These are phyloP conservation scores for Aspergillus vadensis DNA, from an alignment of 2,329 filamentous ascomycete genomes.

Conservation along the genomic window DNA sequence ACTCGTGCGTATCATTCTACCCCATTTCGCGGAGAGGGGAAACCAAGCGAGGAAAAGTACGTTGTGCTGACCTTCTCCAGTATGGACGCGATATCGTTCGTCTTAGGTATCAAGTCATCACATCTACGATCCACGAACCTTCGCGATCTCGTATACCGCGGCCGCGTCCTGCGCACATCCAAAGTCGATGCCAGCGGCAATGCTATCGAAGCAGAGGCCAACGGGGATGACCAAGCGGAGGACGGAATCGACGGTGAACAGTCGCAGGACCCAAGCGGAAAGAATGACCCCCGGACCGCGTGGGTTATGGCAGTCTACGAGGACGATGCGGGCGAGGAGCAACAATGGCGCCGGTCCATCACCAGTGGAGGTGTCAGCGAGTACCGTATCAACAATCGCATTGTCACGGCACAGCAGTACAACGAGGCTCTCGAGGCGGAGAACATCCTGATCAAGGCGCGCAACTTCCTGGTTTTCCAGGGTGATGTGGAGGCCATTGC, in stretches of 20 bases:
- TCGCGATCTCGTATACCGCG: conserved; percentile 93
- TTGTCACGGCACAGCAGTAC: conserved; percentile 87
- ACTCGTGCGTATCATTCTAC: conserved; percentile 66
- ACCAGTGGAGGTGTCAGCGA: conserved; percentile 86
- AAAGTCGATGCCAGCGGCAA: conserved; percentile 87
- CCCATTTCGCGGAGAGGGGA: neutral
- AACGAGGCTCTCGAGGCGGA: conserved; percentile 89
- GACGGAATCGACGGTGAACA: conserved; percentile 60
- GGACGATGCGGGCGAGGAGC: conserved; percentile 92
- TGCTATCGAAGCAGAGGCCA: conserved; percentile 63
- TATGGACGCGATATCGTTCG: conserved; percentile 99
- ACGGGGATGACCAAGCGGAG: conserved; percentile 62
- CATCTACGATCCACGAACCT: conserved; percentile 92
- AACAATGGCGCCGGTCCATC: conserved; percentile 94
- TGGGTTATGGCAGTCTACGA: conserved; percentile 99
- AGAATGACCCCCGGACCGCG: conserved; percentile 83
- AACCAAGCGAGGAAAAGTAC: neutral
- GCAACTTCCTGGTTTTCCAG: conserved; percentile 98
- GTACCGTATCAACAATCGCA: conserved; percentile 92
- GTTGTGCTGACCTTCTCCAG: conserved; percentile 50
- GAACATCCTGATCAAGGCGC: conserved; percentile 95
- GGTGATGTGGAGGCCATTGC: conserved; percentile 97
- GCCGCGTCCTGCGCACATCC: conserved; percentile 85
- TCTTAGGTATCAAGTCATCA: conserved; percentile 97
- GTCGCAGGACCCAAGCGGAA: conserved; percentile 58